Evolutionary conservation across 2,329 filamentous ascomycete genomes (phyloP), one percentile per base, ranked within the genome.

Genomic region (Dothiorella sarmentorum): DNA sequence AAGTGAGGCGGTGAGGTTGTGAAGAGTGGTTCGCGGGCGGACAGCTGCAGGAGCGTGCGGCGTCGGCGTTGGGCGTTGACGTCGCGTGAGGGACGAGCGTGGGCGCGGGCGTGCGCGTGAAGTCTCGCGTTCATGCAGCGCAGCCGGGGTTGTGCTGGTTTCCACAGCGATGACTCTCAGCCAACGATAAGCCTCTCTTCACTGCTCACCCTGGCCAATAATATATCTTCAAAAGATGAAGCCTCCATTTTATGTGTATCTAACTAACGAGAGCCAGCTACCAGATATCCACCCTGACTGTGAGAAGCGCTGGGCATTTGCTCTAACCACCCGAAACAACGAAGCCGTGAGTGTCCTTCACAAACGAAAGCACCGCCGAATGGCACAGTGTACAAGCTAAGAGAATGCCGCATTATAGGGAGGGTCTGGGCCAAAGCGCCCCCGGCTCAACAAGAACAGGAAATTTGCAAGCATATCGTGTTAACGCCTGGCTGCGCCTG

Each of bases 261-360:
- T 47, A 57, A 38, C 55, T 57, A 57, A 42, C 55, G 55, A 57
- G 42, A 57, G 43, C 37, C 52, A 44, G 24, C 26, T 40, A 22
- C 42, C 42, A 57, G 31, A 49, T 47, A 47, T 44, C 55, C 55
- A 47, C 55, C 40, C 24, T n/a, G 27, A 29, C 18, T 31, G 18
- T n/a, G 33, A 53, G n/a, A 53, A 53, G 49, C 33, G 49, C 49
- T 53, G n/a, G 33, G 35, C 49, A 53, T 53, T 40, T 35, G 35
- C 49, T 53, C 49, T 53, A 53, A 18, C 33, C 49, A 17, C 49
- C 49, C 47, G 40, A n/a, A 43, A 49, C 17, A 37, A 52, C 33
- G 47, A n/a, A 37, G 47, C 47, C 22, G 47, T 37, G 17, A 24
- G 20, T 37, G 31, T 51, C 45, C 45, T 51, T 31, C 47, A 22